Conservation (phyloP, 805 yeast genomes). For the Naumovozyma castellii region DNA sequence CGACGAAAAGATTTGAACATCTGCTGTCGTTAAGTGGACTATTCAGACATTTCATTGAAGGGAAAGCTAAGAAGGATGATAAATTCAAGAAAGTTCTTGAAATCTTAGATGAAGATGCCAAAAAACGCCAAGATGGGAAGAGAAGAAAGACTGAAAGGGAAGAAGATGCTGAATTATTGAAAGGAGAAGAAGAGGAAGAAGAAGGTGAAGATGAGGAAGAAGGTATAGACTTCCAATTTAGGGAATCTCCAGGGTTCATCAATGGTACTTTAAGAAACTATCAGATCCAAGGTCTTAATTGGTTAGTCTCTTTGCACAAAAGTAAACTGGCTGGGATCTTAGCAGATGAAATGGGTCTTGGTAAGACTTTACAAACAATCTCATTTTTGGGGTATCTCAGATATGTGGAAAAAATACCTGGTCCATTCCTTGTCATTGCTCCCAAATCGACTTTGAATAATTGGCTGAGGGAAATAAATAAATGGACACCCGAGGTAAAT, state of each 20-base stretch:
- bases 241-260: slow-evolving; percentile 74
- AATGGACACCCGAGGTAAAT: slow-evolving; percentile 73
- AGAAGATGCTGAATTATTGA: slow-evolving; percentile 67
- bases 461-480: slow-evolving; percentile 68
- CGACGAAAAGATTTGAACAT: slow-evolving; percentile 59
- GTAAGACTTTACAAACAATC: slow-evolving; percentile 73
- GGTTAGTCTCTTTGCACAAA: slow-evolving; percentile 62
- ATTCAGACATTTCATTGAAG: slow-evolving; percentile 58
- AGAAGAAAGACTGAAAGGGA: slow-evolving; percentile 67
- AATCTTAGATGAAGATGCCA: slow-evolving; percentile 19
- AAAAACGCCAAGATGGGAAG: slow-evolving; percentile 25
- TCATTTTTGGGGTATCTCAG: slow-evolving; percentile 66
- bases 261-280: slow-evolving; percentile 60
- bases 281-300: slow-evolving; percentile 72
- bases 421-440: slow-evolving; percentile 68
- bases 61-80: slow-evolving; percentile 54
- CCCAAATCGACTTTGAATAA: slow-evolving; percentile 77
- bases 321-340: slow-evolving; percentile 65
- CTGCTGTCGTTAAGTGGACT: slow-evolving; percentile 55
- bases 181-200: slow-evolving; percentile 36
- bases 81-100: slow-evolving; percentile 45
- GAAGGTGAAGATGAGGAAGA: slow-evolving; percentile 12
- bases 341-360: slow-evolving; percentile 83
- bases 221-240: slow-evolving; percentile 38
- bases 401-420: slow-evolving; percentile 47